Percentiles rank a stretch among this genome's conserved stretches.
Conservation (phyloP, 164 flowering plant genomes). For the Vitis labrusca region DNA sequence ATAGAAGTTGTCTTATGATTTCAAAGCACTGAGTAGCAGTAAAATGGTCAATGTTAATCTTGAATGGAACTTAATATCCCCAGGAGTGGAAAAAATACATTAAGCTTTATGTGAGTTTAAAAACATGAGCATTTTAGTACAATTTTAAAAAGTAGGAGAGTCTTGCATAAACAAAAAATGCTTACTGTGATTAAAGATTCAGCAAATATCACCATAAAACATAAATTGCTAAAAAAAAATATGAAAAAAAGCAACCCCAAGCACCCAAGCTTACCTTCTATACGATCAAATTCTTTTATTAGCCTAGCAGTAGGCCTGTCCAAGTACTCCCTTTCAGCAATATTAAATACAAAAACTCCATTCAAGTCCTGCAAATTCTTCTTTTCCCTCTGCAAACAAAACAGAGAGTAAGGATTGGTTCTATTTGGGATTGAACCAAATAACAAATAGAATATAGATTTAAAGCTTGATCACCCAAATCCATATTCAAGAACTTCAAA, state of each 20-base stretch:
- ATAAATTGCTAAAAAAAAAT: neutral
- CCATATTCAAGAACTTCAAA: neutral
- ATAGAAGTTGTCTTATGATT: no score
- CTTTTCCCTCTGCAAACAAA: constrained; percentile 71
- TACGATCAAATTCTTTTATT: constrained; percentile 72
- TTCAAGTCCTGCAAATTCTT: constrained; percentile 82
- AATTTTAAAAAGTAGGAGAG: neutral
- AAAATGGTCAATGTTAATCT: neutral
- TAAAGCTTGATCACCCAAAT: neutral
- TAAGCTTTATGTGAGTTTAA: neutral
- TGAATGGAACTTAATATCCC: neutral
- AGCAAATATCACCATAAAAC: neutral
- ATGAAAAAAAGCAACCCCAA: neutral
- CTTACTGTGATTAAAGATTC: constrained; percentile 1
- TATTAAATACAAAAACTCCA: constrained; percentile 81
- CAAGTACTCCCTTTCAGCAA: constrained; percentile 66
- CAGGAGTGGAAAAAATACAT: neutral
- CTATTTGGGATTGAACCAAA: neutral
- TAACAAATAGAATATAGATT: neutral
- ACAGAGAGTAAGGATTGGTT: neutral
- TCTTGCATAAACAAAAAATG: neutral
- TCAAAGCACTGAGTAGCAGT: no score
- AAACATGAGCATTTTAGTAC: neutral
- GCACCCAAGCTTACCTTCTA: constrained; percentile 58
- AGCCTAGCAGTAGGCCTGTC: constrained; percentile 93